Conservation (phyloP, 768 basidiomycete genomes). For the Hysterangium stoloniferum region DNA sequence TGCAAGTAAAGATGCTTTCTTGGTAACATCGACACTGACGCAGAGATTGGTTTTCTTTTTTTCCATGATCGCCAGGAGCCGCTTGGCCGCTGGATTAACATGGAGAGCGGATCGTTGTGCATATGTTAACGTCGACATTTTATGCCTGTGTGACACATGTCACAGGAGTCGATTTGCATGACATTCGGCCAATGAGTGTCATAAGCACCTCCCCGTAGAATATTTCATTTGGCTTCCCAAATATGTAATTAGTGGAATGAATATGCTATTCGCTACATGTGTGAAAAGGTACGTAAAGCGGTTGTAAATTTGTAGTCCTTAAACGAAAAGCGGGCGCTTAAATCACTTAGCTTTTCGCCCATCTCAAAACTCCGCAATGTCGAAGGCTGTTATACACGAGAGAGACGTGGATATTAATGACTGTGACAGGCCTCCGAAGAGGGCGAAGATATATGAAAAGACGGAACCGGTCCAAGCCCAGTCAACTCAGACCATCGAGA, state of each 20-base stretch:
- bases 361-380: too few species aligned
- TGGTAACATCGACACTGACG: conserved; percentile 92
- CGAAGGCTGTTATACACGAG: not conserved
- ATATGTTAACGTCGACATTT: conserved; percentile 37
- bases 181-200: too few species aligned
- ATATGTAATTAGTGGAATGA: not conserved
- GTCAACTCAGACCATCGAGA: not conserved
- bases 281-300: not conserved
- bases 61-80: conserved; percentile 74
- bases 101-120: conserved; percentile 49
- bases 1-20: conserved; percentile 64
- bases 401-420: conserved; percentile 1
- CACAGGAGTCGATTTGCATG: not conserved
- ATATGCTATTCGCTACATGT: not conserved
- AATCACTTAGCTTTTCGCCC: not conserved
- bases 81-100: conserved; percentile 67
- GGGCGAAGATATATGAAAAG: conserved; percentile 26
- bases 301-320: not conserved
- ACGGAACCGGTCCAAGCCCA: conserved; percentile 10
- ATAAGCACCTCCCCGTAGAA: too few species aligned
- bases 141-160: not conserved
- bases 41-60: conserved; percentile 88
- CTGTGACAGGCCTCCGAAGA: conserved; percentile 28
- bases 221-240: too few species aligned
- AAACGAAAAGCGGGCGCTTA: not conserved